Base-by-base conservation (phyloP, 371 early-diverging fungal species). In the Apophysomyces elegans region DNA sequence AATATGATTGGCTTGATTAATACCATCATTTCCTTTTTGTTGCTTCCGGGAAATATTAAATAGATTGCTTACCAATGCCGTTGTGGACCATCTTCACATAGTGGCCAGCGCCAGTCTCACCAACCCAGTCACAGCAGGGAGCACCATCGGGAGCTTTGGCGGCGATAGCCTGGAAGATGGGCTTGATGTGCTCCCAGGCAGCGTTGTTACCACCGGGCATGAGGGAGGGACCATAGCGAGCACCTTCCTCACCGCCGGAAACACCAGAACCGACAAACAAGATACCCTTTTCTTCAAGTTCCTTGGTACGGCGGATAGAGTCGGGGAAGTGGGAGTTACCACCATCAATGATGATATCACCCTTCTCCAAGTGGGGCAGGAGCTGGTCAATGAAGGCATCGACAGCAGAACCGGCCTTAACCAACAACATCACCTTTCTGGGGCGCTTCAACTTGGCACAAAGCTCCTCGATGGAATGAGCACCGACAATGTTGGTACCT, bases 51-150 rank as follows among this genome's bases (percentile, higher is more conserved):
- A 26, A 26, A 26, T 3, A 26, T 2, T 2, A 1, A 26, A 3
- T 26, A 1, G 3, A 26, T 26, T 26, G 32, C 76, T 65, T 77
- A 75, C 75, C 81, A 73, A 99, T 99, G 76, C 99, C 99, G 85
- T 99, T 99, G 91, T 99, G 99, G 56, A 99, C 99, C 97, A 99
- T 99, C 90, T 99, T 99, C 76, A 99, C 99, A 81, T 97, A 99
- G 88, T 99, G 99, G 38, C 99, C 99, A 39, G 99, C 93, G 50
- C 99, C 99, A 56, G 93, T 91, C 69, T 94, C 93, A 67, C 99
- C 99, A 64, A 99, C 96, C 97, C 99, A 98, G 83, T 97, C 97
- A 80, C 99, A 99, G 91, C 99, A 99, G 54, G 98, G 93, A 70
- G 92, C 90, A 65, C 90, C 90, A 73, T 88, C 89, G 61, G 84